These are phyloP conservation scores for Chaetomiaceae sp. DNA, from an alignment of 2,329 filamentous ascomycete species.

Conservation along the genomic window DNA sequence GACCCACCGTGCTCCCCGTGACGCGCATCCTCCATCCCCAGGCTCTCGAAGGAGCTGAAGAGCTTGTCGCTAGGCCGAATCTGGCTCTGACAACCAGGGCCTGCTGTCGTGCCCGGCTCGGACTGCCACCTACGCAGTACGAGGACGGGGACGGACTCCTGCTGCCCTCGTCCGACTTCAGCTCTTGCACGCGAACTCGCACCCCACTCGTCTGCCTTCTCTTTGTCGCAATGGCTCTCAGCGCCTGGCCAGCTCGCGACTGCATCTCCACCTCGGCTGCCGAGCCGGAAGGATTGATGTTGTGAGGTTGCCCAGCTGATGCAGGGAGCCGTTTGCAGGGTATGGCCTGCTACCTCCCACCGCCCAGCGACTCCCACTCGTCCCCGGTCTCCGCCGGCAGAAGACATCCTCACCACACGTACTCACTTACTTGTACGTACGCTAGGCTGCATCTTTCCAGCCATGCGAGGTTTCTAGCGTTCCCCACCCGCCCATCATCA, in stretches of 20 bases:
- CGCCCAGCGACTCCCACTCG: neutral
- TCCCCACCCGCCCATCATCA: neutral
- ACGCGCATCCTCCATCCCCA: neutral
- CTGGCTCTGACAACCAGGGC: slow-evolving; percentile 1
- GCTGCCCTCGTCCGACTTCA: too few relatives aligned
- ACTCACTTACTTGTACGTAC: too few relatives aligned
- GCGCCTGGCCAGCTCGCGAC: too few relatives aligned
- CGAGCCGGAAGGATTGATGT: neutral
- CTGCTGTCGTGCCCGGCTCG: slow-evolving; percentile 1
- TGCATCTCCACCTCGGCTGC: neutral
- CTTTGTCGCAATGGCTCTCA: too few relatives aligned
- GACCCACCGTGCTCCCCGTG: neutral
- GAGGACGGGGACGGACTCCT: too few relatives aligned
- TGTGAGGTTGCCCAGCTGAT: neutral
- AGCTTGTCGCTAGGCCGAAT: slow-evolving; percentile 8
- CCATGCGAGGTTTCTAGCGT: neutral
- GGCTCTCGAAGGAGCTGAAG: slow-evolving; percentile 9
- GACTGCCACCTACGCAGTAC: slow-evolving; percentile 1
- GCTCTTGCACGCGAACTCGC: too few relatives aligned
- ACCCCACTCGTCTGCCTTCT: too few relatives aligned
- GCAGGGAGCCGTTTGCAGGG: neutral
- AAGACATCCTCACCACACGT: neutral
- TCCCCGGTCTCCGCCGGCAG: too few relatives aligned
- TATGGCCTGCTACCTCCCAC: neutral
- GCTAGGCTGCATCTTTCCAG: neutral